Evolutionary conservation across 768 basidiomycete genomes (phyloP), one percentile per base, ranked within the genome.

Genomic region (Suillus fuscotomentosus): DNA sequence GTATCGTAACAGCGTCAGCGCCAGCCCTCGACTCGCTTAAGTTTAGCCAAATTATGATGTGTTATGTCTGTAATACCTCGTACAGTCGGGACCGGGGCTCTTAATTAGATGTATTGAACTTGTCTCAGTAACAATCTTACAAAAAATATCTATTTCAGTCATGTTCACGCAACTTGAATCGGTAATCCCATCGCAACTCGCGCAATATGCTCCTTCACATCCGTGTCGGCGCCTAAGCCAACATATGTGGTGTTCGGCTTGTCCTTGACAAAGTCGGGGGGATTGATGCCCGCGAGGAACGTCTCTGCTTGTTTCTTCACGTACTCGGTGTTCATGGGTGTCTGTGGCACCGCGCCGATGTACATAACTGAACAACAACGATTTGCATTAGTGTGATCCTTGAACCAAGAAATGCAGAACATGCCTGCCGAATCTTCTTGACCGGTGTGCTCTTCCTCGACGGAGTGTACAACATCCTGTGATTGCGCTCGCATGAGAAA

Each of bases 271-370:
- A 90, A 94, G 71, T 94, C 92, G 5, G 92, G 89, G 14, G 90
- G 90, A n/a, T 88, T 83, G 36, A 83, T 70, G 5, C 87, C 87
- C 13, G 75, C 67, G 47, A 88, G 75, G 76, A 92, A 94, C 14
- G 81, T 75, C 51, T 85, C 83, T 39, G 80, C 85, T 73, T 94
- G 92, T 69, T 82, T 79, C 65, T 79, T 75, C 54, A 93, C 71
- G 68, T 93, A 94, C 14, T 75, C 79, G 41, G 78, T 78, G 71
- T 91, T 91, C 68, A 79, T 78, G 1, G 84, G 83, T 2, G 89
- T 91, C 60, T 84, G 77, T 0, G 90, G 91, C 8, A 88, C 85
- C 3, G 91, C 86, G 1, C 88, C 87, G 56, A 92, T 93, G 68
- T 93, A 93, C 86, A 92, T 89, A 54, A 92, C 90, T 84, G 68